A percentile compares a stretch with the other conserved stretches of the same genome.
phyloP scores from a whole-genome alignment of 1,284 basidiomycete species.

The Fomitopsis betulina region DNA sequence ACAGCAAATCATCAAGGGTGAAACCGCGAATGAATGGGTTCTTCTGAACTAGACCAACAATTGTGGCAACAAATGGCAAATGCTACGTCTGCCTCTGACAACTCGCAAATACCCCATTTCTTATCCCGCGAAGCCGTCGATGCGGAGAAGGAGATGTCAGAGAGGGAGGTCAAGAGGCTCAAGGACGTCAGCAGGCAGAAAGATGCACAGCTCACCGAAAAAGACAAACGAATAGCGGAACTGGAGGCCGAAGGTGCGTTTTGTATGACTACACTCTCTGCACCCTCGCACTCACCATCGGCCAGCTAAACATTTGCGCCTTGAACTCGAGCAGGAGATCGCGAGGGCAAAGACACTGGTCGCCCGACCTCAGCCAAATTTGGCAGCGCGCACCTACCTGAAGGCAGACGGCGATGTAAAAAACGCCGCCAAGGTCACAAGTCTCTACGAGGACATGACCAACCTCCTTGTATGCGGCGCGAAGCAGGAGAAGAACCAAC shows the following conservation, averaged over 20 bases:
- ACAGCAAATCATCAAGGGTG: neutral
- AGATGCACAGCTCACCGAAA: constrained; percentile 39
- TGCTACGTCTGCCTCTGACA: constrained; percentile 41
- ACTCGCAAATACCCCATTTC: constrained; percentile 45
- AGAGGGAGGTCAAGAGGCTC: constrained; percentile 44
- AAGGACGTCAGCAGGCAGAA: constrained; percentile 41
- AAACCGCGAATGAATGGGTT: constrained; percentile 1
- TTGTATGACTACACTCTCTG: neutral
- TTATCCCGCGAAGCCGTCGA: constrained; percentile 70
- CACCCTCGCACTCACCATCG: neutral
- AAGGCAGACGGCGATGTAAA: constrained; percentile 45
- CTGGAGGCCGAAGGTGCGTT: constrained; percentile 43
- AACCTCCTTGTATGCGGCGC: constrained; percentile 32
- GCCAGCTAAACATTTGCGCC: constrained; percentile 33
- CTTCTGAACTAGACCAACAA: constrained; percentile 44
- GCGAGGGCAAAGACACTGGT: constrained; percentile 48
- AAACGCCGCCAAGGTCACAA: constrained; percentile 32
- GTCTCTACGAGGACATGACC: constrained; percentile 38
- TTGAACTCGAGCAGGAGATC: constrained; percentile 60
- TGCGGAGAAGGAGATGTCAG: constrained; percentile 52
- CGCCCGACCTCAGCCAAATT: constrained; percentile 31
- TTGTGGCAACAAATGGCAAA: constrained; percentile 53
- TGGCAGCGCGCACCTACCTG: constrained; percentile 15
- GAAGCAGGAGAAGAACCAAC: constrained; percentile 23
- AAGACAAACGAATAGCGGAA: constrained; percentile 40